A percentile compares a stretch with the other conserved stretches of the same genome.
These are phyloP conservation scores for Candida cerambycidarum DNA, from an alignment of 805 yeast species.

Conservation along the genomic window DNA sequence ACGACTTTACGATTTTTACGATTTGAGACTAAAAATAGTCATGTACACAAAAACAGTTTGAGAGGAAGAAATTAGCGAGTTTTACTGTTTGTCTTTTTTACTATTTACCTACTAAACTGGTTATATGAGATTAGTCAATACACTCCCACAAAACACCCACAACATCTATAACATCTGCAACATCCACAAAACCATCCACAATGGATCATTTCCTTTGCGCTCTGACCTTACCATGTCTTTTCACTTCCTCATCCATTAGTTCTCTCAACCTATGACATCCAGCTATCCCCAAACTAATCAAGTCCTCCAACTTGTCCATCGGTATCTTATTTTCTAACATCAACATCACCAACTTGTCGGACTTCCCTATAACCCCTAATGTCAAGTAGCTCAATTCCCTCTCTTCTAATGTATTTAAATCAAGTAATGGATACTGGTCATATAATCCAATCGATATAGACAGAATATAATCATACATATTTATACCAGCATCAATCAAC, in stretches of 20 bases:
- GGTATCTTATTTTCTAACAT: slow-evolving; percentile 84
- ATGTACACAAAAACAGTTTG: no score
- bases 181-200: no score
- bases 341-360: slow-evolving; percentile 74
- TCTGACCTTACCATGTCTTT: slow-evolving; percentile 60
- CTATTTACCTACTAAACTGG: no score
- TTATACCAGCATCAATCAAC: slow-evolving; percentile 90
- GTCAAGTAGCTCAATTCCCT: slow-evolving; percentile 78
- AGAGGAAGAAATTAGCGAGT: no score
- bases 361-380: slow-evolving; percentile 78
- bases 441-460: slow-evolving; percentile 78
- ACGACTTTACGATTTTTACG: no score
- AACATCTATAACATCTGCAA: no score
- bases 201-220: background rate
- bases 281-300: slow-evolving; percentile 78
- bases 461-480: slow-evolving; percentile 87
- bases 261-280: slow-evolving; percentile 84
- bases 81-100: no score
- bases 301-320: slow-evolving; percentile 71
- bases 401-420: slow-evolving; percentile 81
- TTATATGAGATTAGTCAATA: no score
- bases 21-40: no score
- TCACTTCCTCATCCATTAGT: slow-evolving; percentile 81
- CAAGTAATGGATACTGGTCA: slow-evolving; percentile 75
- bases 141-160: no score